Conservation (phyloP, 139 green algal species). For the Trebouxia sp. region DNA sequence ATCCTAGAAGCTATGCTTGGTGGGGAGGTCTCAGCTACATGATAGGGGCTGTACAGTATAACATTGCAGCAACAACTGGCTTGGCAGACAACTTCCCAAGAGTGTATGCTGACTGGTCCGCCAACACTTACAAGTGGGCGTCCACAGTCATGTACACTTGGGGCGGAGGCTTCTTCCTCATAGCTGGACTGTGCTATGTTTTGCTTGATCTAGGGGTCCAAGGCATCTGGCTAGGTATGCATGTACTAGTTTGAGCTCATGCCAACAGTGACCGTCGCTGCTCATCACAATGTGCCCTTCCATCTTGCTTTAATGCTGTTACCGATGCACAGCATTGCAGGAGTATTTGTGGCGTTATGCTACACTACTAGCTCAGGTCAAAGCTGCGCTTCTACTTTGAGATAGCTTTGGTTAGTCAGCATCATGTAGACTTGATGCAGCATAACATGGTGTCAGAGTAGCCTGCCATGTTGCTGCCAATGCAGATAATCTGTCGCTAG, state of each 20-base stretch:
- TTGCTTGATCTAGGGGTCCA: not conserved
- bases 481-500: too few species aligned
- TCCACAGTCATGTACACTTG: constrained; percentile 20
- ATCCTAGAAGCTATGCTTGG: constrained; percentile 18
- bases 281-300: not conserved
- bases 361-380: too few species aligned
- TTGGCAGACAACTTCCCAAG: constrained; percentile 6
- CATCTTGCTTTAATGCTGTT: not conserved
- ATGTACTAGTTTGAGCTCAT: not conserved
- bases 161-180: not conserved
- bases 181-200: not conserved
- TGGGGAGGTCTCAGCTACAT: constrained; percentile 23
- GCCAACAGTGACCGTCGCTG: not conserved
- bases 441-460: too few species aligned
- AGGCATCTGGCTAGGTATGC: constrained; percentile 13
- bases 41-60: constrained; percentile 19
- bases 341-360: too few species aligned
- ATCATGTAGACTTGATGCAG: too few species aligned
- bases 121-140: not conserved
- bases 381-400: too few species aligned
- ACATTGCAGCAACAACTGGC: constrained; percentile 9
- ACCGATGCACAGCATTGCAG: too few species aligned
- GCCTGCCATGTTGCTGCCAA: too few species aligned
- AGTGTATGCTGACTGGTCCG: not conserved
- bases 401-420: too few species aligned